Evolutionary conservation across 1,284 basidiomycete genomes (phyloP).

Genomic region (Boletellus sp.): DNA sequence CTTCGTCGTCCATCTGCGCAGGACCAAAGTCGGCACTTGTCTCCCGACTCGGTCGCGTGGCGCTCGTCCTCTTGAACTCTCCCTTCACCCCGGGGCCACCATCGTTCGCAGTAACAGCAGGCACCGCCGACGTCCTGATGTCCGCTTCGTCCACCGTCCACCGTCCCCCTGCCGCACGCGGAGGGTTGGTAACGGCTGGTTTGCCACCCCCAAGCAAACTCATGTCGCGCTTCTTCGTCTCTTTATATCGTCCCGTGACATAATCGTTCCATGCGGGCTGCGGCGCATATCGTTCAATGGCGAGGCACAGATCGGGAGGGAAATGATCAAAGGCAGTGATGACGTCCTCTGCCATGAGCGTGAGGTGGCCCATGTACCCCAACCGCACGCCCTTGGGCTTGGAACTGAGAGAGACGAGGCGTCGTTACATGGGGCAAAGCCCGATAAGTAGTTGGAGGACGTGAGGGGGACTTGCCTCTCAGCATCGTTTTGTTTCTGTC

Average conservation of each 20-base stretch:
- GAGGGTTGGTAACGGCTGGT: conserved; percentile 49
- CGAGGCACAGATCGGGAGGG: conserved; percentile 71
- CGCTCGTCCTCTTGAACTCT: conserved; percentile 55
- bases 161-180: conserved; percentile 32
- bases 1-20: conserved; percentile 42
- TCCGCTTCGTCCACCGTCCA: conserved; percentile 78
- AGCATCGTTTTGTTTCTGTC: conserved; percentile 73
- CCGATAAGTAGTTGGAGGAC: not conserved
- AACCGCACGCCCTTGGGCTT: conserved; percentile 74
- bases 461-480: conserved; percentile 51
- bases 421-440: conserved; percentile 8
- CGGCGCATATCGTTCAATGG: conserved; percentile 65
- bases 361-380: conserved; percentile 97
- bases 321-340: conserved; percentile 83
- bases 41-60: conserved; percentile 42
- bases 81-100: conserved; percentile 37
- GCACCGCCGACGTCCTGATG: conserved; percentile 29
- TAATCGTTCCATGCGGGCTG: conserved; percentile 87
- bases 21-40: conserved; percentile 68
- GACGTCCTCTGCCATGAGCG: conserved; percentile 89
- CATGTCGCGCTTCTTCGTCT: conserved; percentile 82
- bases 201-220: conserved; percentile 81
- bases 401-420: conserved; percentile 35
- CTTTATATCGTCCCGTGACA: conserved; percentile 76
- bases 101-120: conserved; percentile 12